Base-by-base conservation (phyloP, 208 protist genomes). In the Trypanosoma cruzi region DNA sequence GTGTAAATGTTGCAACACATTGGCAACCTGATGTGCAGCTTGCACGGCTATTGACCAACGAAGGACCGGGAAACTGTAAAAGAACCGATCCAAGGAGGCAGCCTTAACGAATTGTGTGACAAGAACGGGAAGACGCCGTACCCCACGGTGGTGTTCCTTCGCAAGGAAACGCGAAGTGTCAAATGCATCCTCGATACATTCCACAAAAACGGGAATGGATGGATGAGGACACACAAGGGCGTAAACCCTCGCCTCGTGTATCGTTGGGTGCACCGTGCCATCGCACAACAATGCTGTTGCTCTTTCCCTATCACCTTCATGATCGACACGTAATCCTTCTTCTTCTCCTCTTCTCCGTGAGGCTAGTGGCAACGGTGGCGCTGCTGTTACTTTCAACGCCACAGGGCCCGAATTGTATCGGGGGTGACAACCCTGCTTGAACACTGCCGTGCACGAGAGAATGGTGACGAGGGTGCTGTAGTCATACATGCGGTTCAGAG, bases 41-140 rank as follows among this genome's bases (percentile, higher is more conserved):
- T 53, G 49, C n/a, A 75, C 24, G 3, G 66, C 79, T 0, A 80
- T 67, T 5, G 60, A 66, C 71, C 68, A 64, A 2, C 44, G 75
- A 61, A 78, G 71, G 20, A 72, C 46, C 2, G 61, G 69, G 36
- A 80, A 75, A n/a, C 37, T 70, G 32, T 57, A 68, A 60, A 77
- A 73, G 5, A 82, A 64, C 16, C 77, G 70, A 29, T 71, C 50
- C 1, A 82, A 1, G 6, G 77, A 66, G n/a, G 56, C 71, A 18
- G 56, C 77, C 55, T 71, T 77, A 31, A 82, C 62, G 57, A 77
- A 82, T 36, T 74, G 71, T n/a, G 62, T 73, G 18, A 82, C 77
- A 54, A 77, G 61, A 8, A 82, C 42, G 14, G 71, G 66, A 20
- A 75, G 57, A 22, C 57, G 50, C 26, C 65, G 55, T 14, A 8